Base-by-base conservation (phyloP, 2,329 filamentous ascomycete species). In the Monosporascus cannonballus region DNA sequence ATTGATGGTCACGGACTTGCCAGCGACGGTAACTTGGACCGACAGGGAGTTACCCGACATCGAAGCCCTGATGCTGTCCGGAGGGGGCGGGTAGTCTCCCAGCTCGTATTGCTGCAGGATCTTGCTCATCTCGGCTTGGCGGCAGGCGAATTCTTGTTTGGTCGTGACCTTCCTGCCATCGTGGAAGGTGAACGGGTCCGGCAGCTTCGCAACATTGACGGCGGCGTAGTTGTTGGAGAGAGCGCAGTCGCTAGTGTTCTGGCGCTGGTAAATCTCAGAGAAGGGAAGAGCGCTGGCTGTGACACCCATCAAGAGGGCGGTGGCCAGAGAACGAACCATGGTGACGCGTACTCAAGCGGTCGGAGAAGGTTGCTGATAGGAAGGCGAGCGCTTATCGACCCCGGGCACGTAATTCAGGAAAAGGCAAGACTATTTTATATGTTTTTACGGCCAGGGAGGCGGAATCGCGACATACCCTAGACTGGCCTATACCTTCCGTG, bases 91-190 rank as follows among this genome's bases (percentile, higher is more conserved):
- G 62, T 74, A 74, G 53, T 67, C 70, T 50, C 77, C 77, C 18
- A 79, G 70, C 65, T 80, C 77, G 62, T 76, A 79, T 61, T 75
- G 73, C 63, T 78, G 72, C 59, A 80, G 63, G 47, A 73, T 66
- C 57, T 73, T 71, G 61, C 63, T 71, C 61, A 79, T 78, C 64
- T 80, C 76, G 44, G 70, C 63, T 57, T 69, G 67, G 48, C 77
- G 76, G 64, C 78, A 80, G 51, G 69, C 66, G 64, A 73, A 80
- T 55, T 77, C 69, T 25, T 64, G 71, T 63, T 74, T 72, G 53
- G 70, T 76, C 6, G 71, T 69, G 48, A 80, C 70, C 56, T 70
- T 72, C 22, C 58, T 63, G 47, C 76, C 76, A 51, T 68, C 68
- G 8, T 69, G 59, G 47, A 70, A 72, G 27, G 70, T 73, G 66